Base-by-base conservation (phyloP, 257 asterid species). In the Cordia subcordata region DNA sequence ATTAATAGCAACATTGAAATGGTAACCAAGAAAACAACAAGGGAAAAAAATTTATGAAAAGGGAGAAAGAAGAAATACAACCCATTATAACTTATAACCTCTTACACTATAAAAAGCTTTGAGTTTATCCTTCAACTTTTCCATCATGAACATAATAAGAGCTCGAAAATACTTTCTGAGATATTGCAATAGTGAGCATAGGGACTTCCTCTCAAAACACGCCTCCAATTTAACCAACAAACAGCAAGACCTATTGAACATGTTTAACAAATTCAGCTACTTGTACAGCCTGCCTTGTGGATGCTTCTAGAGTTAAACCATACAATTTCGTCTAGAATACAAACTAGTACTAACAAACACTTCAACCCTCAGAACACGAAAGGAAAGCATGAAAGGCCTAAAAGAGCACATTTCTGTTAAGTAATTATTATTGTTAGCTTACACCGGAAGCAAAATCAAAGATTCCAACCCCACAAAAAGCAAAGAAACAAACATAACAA, bases 401-500 rank as follows among this genome's bases (percentile, higher is more conserved):
- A 64, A 66, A 49, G 72, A 44, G 68, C 17, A 23, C 49, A 53
- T 32, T 39, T 64, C 42, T 33, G 69, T 53, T 50, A 50, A 47
- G 59, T 62, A 69, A 45, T 70, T 58, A 64, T 49, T 65, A 75
- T 57, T 57, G 64, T 69, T 90, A 79, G 85, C 90, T 81, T 81
- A 72, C 58, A 58, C 68, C 53, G 70, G 58, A 86, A 81, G 97
- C 84, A 84, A 85, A 52, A 64, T 50, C 55, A 56, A 73, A 78
- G 77, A 81, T 81, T 78, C 88, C 81, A 61, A 71, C 67, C n/a
- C 77, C 68, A 67, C 67, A 58, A 55, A 53, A 63, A 65, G 22
- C 22, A 8, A 50, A 16, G 23, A 72, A 79, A 81, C 59, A 66
- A 64, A 67, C 52, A 39, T 69, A 67, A 49, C 66, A 58, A 68